Base-by-base conservation (phyloP, 768 basidiomycete genomes). In the Arthromyces matolae region DNA sequence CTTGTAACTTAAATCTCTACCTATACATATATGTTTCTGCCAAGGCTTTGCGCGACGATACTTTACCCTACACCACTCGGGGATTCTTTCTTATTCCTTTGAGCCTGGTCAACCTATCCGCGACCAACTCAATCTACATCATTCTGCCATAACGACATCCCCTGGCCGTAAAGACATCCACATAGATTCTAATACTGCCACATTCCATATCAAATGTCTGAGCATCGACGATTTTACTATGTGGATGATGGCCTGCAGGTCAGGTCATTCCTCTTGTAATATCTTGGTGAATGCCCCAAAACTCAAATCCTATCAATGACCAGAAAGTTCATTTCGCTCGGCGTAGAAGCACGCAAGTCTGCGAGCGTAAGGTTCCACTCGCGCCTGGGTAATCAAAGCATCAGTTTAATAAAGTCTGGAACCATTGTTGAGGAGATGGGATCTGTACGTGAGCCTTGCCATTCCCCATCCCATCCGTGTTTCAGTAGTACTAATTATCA, bases 1-100 rank as follows among this genome's bases (percentile, higher is more conserved):
- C n/a, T n/a, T n/a, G n/a, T n/a, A n/a, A n/a, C n/a, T n/a, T n/a
- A n/a, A n/a, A n/a, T n/a, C n/a, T n/a, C n/a, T n/a, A n/a, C n/a
- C n/a, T n/a, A n/a, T n/a, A n/a, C n/a, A n/a, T n/a, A n/a, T n/a
- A n/a, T n/a, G n/a, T n/a, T n/a, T n/a, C n/a, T n/a, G 33, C 51
- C 12, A 61, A 91, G 90, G 90, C 8, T 92, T 89, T 66, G 90
- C 89, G 14, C 84, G 87, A 42, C 83, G 89, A 36, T 89, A 89
- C 67, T 92, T 93, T 57, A 77, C 77, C 28, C 71, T 93, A 8
- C 69, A 79, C 54, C 72, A 79, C 29, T 79, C 81, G 8, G 89
- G 89, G 8, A 63, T 81, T n/a, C 71, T 93, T 39, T 77, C 79
- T 3, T 93, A 93, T 56, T 78, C 88, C 1, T 78, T 89, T 50